Evolutionary conservation across 352 stramenopile genomes (phyloP), one percentile per base, ranked within the genome.

Genomic region (Phytophthora pluvialis): DNA sequence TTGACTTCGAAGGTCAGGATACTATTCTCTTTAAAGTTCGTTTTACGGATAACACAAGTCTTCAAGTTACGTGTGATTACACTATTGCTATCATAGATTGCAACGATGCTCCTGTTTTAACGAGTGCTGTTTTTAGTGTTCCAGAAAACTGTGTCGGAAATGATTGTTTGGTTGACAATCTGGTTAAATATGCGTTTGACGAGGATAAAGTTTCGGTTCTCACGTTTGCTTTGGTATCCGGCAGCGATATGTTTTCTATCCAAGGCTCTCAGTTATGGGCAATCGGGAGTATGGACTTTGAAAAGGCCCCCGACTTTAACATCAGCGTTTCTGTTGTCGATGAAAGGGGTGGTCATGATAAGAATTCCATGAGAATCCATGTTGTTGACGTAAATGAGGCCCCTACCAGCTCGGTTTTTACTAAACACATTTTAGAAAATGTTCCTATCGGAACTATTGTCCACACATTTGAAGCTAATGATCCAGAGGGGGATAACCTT

Each of bases 1-100:
- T 88, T 3, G 73, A 88, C 43, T 88, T 75, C 38, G 78, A 90
- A 66, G 44, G 70, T 3, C 43, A 77, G 21, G 70, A 81, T 18
- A 64, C 54, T 1, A 46, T 86, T 3, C 52, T 47, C 9, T 63
- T 90, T n/a, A 65, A 70, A 16, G 64, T 78, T 16, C 67, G 66
- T 6, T 78, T 90, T 50, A 85, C 70, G 0, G 81, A 90, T 45
- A 63, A 44, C 29, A 83, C 73, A 0, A 52, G 56, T 13, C 74
- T 75, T 38, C 70, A 73, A 40, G 62, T 60, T 28, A 73, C 51
- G 0, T 89, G 80, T 21, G 73, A 81, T 39, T 90, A 75, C 38
- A 36, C n/a, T 0, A 70, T 90, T 29, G 56, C 29, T 35, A 67
- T 90, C n/a, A 39, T 58, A 0, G 72, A 90, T 44, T 70, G 62